Conservation (phyloP, 106 monocot genomes). For the Alisma plantagoaquatica region DNA sequence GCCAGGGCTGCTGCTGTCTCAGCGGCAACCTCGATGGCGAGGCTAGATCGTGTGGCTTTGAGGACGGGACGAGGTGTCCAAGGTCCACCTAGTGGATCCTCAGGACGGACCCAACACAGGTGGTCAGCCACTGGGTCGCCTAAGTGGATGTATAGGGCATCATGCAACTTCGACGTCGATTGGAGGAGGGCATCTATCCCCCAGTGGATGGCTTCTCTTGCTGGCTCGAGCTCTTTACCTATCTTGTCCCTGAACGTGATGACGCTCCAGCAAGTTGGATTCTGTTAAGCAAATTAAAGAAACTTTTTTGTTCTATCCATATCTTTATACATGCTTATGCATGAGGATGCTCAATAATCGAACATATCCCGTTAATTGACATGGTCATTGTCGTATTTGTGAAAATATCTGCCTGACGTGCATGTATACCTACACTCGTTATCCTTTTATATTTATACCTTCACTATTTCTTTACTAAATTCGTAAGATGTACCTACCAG, state of each 20-base stretch:
- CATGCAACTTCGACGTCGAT: slow-evolving; percentile 27
- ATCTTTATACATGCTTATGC: too few species aligned
- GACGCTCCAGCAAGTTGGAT: slow-evolving; percentile 57
- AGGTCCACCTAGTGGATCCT: too few species aligned
- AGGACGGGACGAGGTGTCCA: slow-evolving; percentile 13
- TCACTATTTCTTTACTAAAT: too few species aligned
- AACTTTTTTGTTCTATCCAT: too few species aligned
- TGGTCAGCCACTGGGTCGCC: slow-evolving; percentile 10
- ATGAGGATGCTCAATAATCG: too few species aligned
- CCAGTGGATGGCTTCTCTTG: slow-evolving; percentile 44
- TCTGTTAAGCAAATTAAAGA: too few species aligned
- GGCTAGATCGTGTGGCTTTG: slow-evolving; percentile 23
- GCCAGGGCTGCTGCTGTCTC: slow-evolving; percentile 52
- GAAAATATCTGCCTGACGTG: too few species aligned
- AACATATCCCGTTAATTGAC: too few species aligned
- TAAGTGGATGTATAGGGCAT: slow-evolving; percentile 48
- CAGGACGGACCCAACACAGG: slow-evolving; percentile 10
- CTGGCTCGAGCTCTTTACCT: slow-evolving; percentile 14
- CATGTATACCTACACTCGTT: too few species aligned
- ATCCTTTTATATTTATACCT: too few species aligned
- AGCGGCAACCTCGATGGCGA: slow-evolving; percentile 53
- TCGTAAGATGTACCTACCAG: too few species aligned
- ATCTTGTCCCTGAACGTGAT: slow-evolving; percentile 36
- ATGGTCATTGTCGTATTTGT: too few species aligned
- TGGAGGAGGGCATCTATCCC: slow-evolving; percentile 68